phyloP scores from a whole-genome alignment of 305 asterid genomes.

The Fraxinus platypoda region DNA sequence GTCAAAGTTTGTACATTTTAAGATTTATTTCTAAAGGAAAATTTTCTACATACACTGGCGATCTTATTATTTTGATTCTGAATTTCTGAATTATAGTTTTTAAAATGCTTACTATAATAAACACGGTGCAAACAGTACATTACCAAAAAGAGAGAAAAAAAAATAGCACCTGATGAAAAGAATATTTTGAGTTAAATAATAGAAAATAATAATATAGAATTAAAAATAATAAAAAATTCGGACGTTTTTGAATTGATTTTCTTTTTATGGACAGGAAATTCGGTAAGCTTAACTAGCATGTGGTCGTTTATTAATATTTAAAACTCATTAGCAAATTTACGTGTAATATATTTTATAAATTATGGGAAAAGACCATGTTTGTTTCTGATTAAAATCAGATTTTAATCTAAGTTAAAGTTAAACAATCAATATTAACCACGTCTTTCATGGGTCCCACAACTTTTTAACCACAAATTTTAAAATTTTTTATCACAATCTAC shows the following conservation, averaged over 20 bases:
- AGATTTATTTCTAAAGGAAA: slow-evolving; percentile 29
- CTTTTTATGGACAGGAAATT: background rate
- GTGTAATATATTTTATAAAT: background rate
- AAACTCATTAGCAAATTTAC: too few relatives aligned
- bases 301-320: background rate
- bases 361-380: background rate
- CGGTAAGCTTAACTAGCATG: background rate
- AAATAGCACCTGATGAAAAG: background rate
- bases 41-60: slow-evolving; percentile 7
- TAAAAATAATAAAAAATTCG: background rate
- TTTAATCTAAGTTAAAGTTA: too few relatives aligned
- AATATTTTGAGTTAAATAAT: background rate
- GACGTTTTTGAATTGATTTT: background rate
- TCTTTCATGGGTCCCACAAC: too few relatives aligned
- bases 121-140: background rate
- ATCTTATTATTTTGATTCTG: slow-evolving; percentile 19
- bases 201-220: background rate
- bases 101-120: background rate
- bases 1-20: slow-evolving; percentile 46
- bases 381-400: too few relatives aligned
- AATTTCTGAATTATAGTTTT: slow-evolving; percentile 8
- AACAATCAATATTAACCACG: too few relatives aligned
- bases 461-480: too few relatives aligned
- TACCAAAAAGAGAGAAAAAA: background rate
- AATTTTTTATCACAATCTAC: too few relatives aligned